Conservation (phyloP, 257 asterid species). For the Cruciata laevipes region DNA sequence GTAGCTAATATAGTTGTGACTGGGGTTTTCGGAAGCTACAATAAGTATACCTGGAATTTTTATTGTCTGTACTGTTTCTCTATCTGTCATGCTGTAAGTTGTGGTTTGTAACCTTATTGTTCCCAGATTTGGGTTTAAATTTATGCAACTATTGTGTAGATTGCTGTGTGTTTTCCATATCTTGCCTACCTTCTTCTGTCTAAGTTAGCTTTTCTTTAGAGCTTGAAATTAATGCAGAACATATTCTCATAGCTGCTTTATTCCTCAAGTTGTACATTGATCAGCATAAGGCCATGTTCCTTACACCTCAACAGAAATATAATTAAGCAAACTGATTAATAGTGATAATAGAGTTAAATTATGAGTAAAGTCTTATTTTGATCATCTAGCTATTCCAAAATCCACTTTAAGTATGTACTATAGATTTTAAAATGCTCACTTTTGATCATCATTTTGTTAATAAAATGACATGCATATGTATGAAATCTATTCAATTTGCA, state of each 20-base stretch:
- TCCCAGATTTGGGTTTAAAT: background rate
- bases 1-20: background rate
- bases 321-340: too few relatives aligned
- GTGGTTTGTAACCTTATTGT: background rate
- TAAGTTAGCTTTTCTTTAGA: background rate
- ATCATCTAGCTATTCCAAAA: too few relatives aligned
- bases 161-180: background rate
- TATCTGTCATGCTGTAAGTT: background rate
- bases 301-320: too few relatives aligned
- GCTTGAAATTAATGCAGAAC: background rate
- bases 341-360: too few relatives aligned
- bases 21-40: background rate
- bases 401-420: too few relatives aligned
- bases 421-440: too few relatives aligned
- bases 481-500: too few relatives aligned
- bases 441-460: too few relatives aligned
- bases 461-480: too few relatives aligned
- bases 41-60: background rate
- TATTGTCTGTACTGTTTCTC: background rate
- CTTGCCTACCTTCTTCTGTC: background rate
- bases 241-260: background rate
- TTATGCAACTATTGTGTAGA: background rate
- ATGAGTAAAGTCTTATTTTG: too few relatives aligned
- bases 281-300: too few relatives aligned
- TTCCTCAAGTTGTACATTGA: too few relatives aligned